Base-by-base conservation (phyloP, 306 rosid genomes). In the Boehmeria nivea region DNA sequence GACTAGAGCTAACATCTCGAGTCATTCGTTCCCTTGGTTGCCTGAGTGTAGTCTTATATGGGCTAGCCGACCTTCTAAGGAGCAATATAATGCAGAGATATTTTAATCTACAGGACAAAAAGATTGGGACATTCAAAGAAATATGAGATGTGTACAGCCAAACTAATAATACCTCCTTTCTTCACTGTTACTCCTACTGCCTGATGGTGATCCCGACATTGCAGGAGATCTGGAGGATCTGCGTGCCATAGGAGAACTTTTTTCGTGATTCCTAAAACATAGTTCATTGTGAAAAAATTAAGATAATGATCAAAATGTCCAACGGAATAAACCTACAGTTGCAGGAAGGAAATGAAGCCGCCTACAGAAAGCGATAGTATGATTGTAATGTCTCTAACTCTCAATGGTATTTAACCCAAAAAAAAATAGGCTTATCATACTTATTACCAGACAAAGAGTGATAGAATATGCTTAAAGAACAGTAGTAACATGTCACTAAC, bases 81-180 rank as follows among this genome's bases (percentile, higher is more conserved):
- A 63, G 34, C 15, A 64, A 63, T 27, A n/a, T 11, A 70, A 22
- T 21, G 34, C 33, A 59, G 6, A 27, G 15, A 43, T 36, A 43
- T 3, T 45, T 12, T 18, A 62, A 27, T 22, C 68, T 24, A 50
- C 12, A 13, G 2, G 23, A 26, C 14, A 51, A 45, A 64, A 54
- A 25, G 66, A 68, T 14, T 8, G 18, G 21, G 42, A 34, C 27
- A 17, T 50, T 42, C 23, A 24, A 16, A 10, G 43, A 34, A 5
- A 28, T 1, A 10, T 8, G 49, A 63, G 52, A 31, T 10, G 22
- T 18, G 23, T 19, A 20, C 56, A 57, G 8, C 43, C 38, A 48
- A 65, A 48, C 69, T 48, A 45, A 58, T 5, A 5, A 40, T 72
- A 83, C 96, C 88, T 83, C 69, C 78, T 68, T 55, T 76, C 79